Conservation (phyloP, 2,329 filamentous ascomycete genomes). For the Verticillium dahliae region DNA sequence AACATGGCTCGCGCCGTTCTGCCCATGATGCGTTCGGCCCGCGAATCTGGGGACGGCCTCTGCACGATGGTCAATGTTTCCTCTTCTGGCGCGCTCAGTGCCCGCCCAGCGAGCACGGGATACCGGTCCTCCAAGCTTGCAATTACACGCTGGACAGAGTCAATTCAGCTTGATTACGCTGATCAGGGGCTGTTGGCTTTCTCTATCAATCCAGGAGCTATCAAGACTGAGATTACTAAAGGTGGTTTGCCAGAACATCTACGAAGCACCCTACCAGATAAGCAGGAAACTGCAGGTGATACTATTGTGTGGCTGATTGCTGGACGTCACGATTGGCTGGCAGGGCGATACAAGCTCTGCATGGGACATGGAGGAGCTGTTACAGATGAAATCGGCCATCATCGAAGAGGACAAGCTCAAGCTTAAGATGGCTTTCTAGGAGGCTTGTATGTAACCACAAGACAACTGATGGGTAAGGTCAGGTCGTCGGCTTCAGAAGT, state of each 20-base stretch:
- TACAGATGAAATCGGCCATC: slow-evolving; percentile 23
- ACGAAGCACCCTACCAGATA: too few species aligned
- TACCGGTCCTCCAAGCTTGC: slow-evolving; percentile 9
- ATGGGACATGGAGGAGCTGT: slow-evolving; percentile 30
- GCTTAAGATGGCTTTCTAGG: slow-evolving; percentile 14
- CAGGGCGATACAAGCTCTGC: slow-evolving; percentile 6
- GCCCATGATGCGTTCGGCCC: slow-evolving; percentile 9
- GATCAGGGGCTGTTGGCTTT: slow-evolving; percentile 12
- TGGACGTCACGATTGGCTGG: background rate
- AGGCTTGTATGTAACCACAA: too few species aligned
- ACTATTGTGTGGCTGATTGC: too few species aligned
- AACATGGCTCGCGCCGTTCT: slow-evolving; percentile 13
- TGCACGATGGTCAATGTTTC: slow-evolving; percentile 14
- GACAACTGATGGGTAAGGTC: too few species aligned
- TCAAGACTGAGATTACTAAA: slow-evolving; percentile 12
- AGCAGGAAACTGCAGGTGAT: too few species aligned
- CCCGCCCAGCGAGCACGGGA: slow-evolving; percentile 3
- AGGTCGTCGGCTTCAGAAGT: too few species aligned
- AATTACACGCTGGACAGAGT: slow-evolving; percentile 11
- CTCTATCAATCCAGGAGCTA: slow-evolving; percentile 14
- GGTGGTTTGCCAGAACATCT: background rate
- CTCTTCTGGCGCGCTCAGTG: slow-evolving; percentile 12
- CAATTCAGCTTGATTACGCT: slow-evolving; percentile 11
- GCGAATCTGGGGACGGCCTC: background rate
- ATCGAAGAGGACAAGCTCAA: slow-evolving; percentile 26